phyloP scores from a whole-genome alignment of 345 rosid species.

The Limnanthes douglasii region DNA sequence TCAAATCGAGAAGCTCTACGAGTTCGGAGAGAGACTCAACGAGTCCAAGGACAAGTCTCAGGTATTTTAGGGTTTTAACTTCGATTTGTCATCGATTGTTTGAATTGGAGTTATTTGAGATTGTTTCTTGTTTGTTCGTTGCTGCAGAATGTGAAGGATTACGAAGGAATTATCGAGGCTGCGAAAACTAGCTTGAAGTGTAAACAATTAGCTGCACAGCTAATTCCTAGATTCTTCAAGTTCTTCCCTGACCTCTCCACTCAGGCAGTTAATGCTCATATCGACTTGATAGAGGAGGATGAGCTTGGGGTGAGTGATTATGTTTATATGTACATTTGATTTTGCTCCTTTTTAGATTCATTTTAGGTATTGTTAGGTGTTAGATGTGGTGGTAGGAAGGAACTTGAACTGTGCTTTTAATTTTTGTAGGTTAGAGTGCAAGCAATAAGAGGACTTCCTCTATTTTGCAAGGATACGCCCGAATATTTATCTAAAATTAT shows the following conservation, averaged over 20 bases:
- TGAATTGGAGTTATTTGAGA: not conserved
- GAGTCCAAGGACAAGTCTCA: slow-evolving; percentile 93
- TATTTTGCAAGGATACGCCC: slow-evolving; percentile 88
- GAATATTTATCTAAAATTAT: slow-evolving; percentile 68
- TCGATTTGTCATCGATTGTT: not conserved
- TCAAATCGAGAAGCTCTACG: slow-evolving; percentile 92
- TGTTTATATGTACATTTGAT: not conserved
- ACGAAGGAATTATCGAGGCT: slow-evolving; percentile 70
- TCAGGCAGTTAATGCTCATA: slow-evolving; percentile 59
- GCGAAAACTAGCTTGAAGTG: slow-evolving; percentile 70
- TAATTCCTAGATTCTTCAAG: slow-evolving; percentile 94
- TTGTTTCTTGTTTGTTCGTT: not conserved
- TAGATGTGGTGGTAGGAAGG: too few species aligned
- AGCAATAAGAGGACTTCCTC: slow-evolving; percentile 90
- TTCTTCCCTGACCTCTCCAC: slow-evolving; percentile 71
- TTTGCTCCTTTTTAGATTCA: not conserved
- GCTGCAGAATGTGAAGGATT: slow-evolving; percentile 64
- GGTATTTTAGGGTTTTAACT: slow-evolving; percentile 30
- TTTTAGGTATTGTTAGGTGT: not conserved
- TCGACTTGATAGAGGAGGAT: slow-evolving; percentile 88
- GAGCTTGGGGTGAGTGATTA: slow-evolving; percentile 59
- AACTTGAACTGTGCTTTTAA: too few species aligned
- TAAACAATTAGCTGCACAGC: slow-evolving; percentile 93
- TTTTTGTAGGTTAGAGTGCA: slow-evolving; percentile 86
- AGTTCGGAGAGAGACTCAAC: slow-evolving; percentile 88